Base-by-base conservation (phyloP, 2,329 filamentous ascomycete species). In the Aureobasidium sp. region DNA sequence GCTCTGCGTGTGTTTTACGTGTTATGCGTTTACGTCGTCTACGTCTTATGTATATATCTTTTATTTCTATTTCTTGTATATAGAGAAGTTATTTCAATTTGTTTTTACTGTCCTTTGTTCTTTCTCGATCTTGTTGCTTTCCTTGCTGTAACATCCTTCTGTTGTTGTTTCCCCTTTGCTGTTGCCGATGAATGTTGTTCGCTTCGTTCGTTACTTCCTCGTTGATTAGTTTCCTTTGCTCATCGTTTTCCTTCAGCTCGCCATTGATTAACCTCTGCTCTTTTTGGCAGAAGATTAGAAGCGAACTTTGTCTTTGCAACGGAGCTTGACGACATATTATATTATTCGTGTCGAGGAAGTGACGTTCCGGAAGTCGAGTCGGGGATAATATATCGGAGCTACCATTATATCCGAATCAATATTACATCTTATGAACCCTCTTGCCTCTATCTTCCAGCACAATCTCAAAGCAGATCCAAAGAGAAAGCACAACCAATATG, bases 41-140 rank as follows among this genome's bases (percentile, higher is more conserved):
- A 59, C 31, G 56, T 48, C 8, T 41, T 22, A 51, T 60, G 34
- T 60, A 60, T 60, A 34, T 42, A 42, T 41, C 17, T 8, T 42
- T 31, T 51, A 15, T 15, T 2, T 25, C 22, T n/a, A 12, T 39
- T 25, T 22, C 14, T 31, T 59, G 56, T 59, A 59, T 49, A 59
- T 59, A 59, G n/a, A 37, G 31, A 49, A 59, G 42, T 59, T 49
- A 59, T 59, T 59, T 49, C 56, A 59, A 48, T 59, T 59, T 60
- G 22, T 31, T 60, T 60, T 60, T 25, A 59, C 17, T 25, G 27
- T 57, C 27, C 14, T 45, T 27, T 53, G 34, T 15, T 53, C 22
- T 36, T 51, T 29, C 29, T 20, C 17, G 9, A 12, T 34, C 31
- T 34, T 12, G 31, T 11, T 34, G 31, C 31, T 34, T 34, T 34